Evolutionary conservation across 1,284 basidiomycete genomes (phyloP).

Genomic region (Microbotryomycetes sp.): DNA sequence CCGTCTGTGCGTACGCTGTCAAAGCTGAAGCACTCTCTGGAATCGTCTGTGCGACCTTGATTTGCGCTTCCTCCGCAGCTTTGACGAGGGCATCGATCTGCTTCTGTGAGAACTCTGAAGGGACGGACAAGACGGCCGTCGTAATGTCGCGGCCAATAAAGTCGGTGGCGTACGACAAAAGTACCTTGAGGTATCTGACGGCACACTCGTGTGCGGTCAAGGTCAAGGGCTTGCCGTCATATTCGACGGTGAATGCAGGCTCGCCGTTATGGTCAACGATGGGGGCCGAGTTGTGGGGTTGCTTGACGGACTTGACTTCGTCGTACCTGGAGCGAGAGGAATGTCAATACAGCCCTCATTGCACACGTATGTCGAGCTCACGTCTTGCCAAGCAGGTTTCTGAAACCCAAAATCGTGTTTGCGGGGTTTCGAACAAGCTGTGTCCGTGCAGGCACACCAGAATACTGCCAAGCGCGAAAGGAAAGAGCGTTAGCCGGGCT

Average conservation of each 20-base stretch:
- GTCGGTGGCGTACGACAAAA: slow-evolving; percentile 81
- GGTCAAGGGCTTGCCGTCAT: slow-evolving; percentile 57
- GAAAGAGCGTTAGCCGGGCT: neutral
- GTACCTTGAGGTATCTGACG: slow-evolving; percentile 74
- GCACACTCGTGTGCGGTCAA: slow-evolving; percentile 79
- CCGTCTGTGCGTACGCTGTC: slow-evolving; percentile 44
- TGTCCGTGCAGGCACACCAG: slow-evolving; percentile 89
- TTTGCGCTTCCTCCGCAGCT: slow-evolving; percentile 55
- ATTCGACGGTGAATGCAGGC: slow-evolving; percentile 63
- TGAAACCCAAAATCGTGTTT: slow-evolving; percentile 91
- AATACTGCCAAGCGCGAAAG: slow-evolving; percentile 56
- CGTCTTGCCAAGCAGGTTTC: slow-evolving; percentile 89
- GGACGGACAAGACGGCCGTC: slow-evolving; percentile 78
- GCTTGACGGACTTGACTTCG: slow-evolving; percentile 59
- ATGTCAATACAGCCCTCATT: neutral
- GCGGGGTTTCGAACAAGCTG: slow-evolving; percentile 92
- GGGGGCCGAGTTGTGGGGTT: slow-evolving; percentile 80
- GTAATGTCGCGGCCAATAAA: slow-evolving; percentile 75
- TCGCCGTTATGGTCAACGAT: slow-evolving; percentile 56
- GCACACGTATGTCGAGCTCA: slow-evolving; percentile 44
- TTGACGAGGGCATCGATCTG: slow-evolving; percentile 41
- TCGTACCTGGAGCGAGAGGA: slow-evolving; percentile 27
- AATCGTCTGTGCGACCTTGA: slow-evolving; percentile 58
- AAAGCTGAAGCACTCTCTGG: slow-evolving; percentile 46
- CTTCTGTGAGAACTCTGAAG: slow-evolving; percentile 43